phyloP scores from a whole-genome alignment of 768 basidiomycete genomes.

The Tricholoma furcatifolium region DNA sequence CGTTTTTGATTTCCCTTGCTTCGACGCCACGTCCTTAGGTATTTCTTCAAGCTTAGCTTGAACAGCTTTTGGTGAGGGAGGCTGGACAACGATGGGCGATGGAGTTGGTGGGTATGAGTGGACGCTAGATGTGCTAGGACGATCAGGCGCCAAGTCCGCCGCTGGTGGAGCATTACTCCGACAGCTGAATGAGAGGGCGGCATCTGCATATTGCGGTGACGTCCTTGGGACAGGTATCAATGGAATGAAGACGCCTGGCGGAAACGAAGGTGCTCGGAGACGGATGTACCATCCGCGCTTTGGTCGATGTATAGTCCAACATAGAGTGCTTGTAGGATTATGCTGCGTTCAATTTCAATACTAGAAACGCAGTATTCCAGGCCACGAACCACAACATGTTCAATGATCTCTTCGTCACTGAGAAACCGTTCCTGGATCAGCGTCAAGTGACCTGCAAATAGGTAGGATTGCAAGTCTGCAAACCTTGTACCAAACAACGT shows the following conservation, averaged over 20 bases:
- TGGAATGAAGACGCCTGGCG: constrained; percentile 58
- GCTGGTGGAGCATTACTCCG: constrained; percentile 39
- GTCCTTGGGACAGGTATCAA: constrained; percentile 47
- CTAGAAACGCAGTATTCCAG: neutral
- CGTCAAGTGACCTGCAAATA: constrained; percentile 5
- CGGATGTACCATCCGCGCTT: constrained; percentile 86
- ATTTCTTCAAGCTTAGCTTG: constrained; percentile 26
- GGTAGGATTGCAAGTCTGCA: constrained; percentile 11
- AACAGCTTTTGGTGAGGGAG: constrained; percentile 33
- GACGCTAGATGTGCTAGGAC: constrained; percentile 35
- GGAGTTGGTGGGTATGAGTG: constrained; percentile 66
- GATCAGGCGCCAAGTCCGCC: constrained; percentile 16
- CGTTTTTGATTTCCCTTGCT: constrained; percentile 28
- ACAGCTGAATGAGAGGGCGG: constrained; percentile 50
- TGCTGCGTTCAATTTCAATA: constrained; percentile 41
- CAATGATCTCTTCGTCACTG: constrained; percentile 72
- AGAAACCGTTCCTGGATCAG: constrained; percentile 63
- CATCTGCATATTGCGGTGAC: constrained; percentile 49
- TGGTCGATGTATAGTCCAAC: constrained; percentile 79
- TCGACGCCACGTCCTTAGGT: constrained; percentile 19
- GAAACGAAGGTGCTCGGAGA: constrained; percentile 68
- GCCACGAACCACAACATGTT: constrained; percentile 63
- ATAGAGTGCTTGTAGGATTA: constrained; percentile 59
- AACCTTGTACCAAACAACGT: constrained; percentile 76
- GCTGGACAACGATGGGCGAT: constrained; percentile 26